phyloP scores from a whole-genome alignment of 768 basidiomycete genomes.

The Mrakia frigida region DNA sequence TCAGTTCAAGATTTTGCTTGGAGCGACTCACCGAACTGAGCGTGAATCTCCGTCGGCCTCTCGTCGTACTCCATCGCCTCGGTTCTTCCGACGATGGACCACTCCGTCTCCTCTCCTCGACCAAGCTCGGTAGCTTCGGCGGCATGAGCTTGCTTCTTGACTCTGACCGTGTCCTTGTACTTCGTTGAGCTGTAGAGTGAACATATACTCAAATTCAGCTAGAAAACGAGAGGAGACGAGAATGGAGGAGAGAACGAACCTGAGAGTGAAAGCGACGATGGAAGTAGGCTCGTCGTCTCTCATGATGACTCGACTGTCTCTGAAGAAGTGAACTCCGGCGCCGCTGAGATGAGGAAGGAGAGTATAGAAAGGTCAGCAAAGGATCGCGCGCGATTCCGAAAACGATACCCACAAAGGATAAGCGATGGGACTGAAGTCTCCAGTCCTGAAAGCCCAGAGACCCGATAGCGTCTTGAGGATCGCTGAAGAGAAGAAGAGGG shows the following conservation, averaged over 20 bases:
- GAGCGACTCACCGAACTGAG: conserved; percentile 42
- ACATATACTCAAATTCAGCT: too few relatives aligned
- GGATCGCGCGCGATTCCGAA: conserved; percentile 37
- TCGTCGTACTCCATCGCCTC: conserved; percentile 28
- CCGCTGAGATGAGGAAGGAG: conserved; percentile 51
- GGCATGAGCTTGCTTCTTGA: not conserved
- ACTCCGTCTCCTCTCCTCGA: conserved; percentile 14
- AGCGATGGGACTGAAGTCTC: conserved; percentile 53
- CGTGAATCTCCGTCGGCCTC: conserved; percentile 33
- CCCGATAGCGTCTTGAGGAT: conserved; percentile 78
- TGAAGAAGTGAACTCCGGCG: conserved; percentile 59
- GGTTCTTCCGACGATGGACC: conserved; percentile 23
- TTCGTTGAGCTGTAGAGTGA: conserved; percentile 44
- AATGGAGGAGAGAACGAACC: conserved; percentile 51
- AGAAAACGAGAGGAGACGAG: not conserved
- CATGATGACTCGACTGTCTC: conserved; percentile 67
- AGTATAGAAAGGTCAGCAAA: not conserved
- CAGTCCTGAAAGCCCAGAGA: conserved; percentile 62
- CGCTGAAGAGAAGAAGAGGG: conserved; percentile 36
- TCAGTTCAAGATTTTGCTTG: too few relatives aligned
- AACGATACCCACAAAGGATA: conserved; percentile 55
- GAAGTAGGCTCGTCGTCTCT: conserved; percentile 96
- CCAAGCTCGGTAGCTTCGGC: not conserved
- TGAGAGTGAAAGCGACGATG: conserved; percentile 89
- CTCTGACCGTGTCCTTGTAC: conserved; percentile 44